phyloP scores from a whole-genome alignment of 1,284 basidiomycete genomes.

The Heliocybe sulcata region DNA sequence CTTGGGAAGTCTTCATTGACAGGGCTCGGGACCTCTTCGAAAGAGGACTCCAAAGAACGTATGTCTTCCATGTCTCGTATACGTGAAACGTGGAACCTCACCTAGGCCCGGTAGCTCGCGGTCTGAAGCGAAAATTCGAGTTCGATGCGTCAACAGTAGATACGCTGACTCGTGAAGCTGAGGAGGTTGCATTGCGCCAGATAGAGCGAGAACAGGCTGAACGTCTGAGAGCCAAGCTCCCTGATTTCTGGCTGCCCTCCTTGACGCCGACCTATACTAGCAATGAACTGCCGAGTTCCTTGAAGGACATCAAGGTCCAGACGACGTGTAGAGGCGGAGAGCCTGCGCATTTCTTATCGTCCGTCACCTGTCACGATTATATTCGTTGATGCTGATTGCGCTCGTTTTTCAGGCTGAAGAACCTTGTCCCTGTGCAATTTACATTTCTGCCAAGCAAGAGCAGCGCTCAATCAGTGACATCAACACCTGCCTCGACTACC shows the following conservation, averaged over 20 bases:
- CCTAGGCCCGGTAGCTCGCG: slow-evolving; percentile 30
- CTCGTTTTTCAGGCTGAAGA: slow-evolving; percentile 51
- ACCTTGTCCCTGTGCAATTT: slow-evolving; percentile 71
- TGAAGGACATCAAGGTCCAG: slow-evolving; percentile 78
- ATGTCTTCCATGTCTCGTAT: slow-evolving; percentile 14
- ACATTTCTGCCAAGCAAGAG: slow-evolving; percentile 33
- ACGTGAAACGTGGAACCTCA: neutral
- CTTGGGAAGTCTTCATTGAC: slow-evolving; percentile 29
- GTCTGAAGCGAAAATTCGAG: slow-evolving; percentile 70
- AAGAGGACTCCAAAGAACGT: slow-evolving; percentile 21
- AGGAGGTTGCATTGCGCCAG: slow-evolving; percentile 73
- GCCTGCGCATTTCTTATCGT: slow-evolving; percentile 70
- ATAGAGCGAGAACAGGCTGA: slow-evolving; percentile 86
- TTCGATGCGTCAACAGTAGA: slow-evolving; percentile 71
- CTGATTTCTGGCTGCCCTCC: slow-evolving; percentile 92
- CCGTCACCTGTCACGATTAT: slow-evolving; percentile 20
- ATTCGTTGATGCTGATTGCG: neutral
- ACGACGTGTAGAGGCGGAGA: slow-evolving; percentile 79
- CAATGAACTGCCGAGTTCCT: slow-evolving; percentile 50
- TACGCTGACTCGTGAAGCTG: slow-evolving; percentile 67
- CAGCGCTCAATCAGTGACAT: slow-evolving; percentile 29
- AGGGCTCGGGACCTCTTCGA: slow-evolving; percentile 14
- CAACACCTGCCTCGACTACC: slow-evolving; percentile 29
- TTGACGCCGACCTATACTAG: slow-evolving; percentile 76
- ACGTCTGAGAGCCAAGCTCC: slow-evolving; percentile 77